These are phyloP conservation scores for Phytopythium boreale DNA, from an alignment of 352 stramenopile species.

Conservation along the genomic window DNA sequence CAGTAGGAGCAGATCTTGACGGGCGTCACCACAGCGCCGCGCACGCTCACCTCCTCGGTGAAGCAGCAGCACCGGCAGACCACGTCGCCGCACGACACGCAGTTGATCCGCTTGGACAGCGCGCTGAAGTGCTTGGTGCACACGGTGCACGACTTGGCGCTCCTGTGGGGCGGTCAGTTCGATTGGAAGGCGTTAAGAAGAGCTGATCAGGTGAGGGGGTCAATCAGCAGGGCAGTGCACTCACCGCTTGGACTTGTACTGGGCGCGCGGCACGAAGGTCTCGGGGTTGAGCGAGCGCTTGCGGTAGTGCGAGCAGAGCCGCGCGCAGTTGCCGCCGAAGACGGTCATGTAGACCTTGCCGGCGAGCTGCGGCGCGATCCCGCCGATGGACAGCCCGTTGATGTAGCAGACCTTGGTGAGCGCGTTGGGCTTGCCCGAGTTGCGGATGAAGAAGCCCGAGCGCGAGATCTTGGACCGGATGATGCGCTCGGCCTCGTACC, in stretches of 20 bases:
- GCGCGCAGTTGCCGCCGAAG: slow-evolving; percentile 37
- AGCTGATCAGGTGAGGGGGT: too few relatives aligned
- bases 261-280: slow-evolving; percentile 22
- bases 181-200: too few relatives aligned
- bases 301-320: slow-evolving; percentile 40
- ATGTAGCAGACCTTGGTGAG: slow-evolving; percentile 53
- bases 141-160: slow-evolving; percentile 16
- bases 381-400: slow-evolving; percentile 27
- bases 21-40: slow-evolving; percentile 24
- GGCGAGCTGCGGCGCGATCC: slow-evolving; percentile 21
- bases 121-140: slow-evolving; percentile 25
- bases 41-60: slow-evolving; percentile 33
- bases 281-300: slow-evolving; percentile 27
- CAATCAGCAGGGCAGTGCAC: not conserved
- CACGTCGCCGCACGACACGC: slow-evolving; percentile 23
- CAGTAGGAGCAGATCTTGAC: slow-evolving; percentile 32
- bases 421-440: slow-evolving; percentile 25
- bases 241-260: slow-evolving; percentile 28
- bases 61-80: slow-evolving; percentile 23
- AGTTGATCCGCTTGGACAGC: slow-evolving; percentile 29
- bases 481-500: slow-evolving; percentile 23
- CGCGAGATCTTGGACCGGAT: slow-evolving; percentile 35
- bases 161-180: too few relatives aligned
- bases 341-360: slow-evolving; percentile 33
- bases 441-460: slow-evolving; percentile 45